Conservation (phyloP, 192 early-diverging fungal species). For the Backusella luteola region DNA sequence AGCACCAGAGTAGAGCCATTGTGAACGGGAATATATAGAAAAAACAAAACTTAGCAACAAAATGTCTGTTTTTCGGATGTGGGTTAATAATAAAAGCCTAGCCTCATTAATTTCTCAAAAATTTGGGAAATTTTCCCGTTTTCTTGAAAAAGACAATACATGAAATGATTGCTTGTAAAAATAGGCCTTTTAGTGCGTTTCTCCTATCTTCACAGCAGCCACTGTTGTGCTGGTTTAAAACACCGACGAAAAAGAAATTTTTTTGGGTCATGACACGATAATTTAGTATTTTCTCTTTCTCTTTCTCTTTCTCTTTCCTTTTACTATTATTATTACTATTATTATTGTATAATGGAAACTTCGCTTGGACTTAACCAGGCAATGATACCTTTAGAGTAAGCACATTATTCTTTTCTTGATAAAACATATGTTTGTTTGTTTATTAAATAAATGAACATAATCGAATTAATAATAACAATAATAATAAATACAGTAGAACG, state of each 20-base stretch:
- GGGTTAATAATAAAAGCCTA: too few relatives aligned
- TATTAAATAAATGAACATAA: background rate
- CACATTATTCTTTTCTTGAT: background rate
- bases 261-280: background rate
- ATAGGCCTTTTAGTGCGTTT: background rate
- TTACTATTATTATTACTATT: background rate
- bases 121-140: too few relatives aligned
- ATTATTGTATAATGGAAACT: background rate
- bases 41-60: too few relatives aligned
- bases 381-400: background rate
- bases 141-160: too few relatives aligned
- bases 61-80: too few relatives aligned
- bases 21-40: too few relatives aligned
- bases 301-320: background rate
- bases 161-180: background rate
- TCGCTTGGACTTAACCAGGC: background rate
- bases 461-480: background rate
- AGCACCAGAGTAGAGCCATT: too few relatives aligned
- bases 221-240: background rate
- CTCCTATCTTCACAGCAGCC: background rate
- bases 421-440: background rate
- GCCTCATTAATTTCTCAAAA: too few relatives aligned
- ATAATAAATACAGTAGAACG: background rate
- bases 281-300: background rate
- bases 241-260: background rate